phyloP scores from a whole-genome alignment of 1,284 basidiomycete genomes.

The Cutaneotrichosporon spelunceum region DNA sequence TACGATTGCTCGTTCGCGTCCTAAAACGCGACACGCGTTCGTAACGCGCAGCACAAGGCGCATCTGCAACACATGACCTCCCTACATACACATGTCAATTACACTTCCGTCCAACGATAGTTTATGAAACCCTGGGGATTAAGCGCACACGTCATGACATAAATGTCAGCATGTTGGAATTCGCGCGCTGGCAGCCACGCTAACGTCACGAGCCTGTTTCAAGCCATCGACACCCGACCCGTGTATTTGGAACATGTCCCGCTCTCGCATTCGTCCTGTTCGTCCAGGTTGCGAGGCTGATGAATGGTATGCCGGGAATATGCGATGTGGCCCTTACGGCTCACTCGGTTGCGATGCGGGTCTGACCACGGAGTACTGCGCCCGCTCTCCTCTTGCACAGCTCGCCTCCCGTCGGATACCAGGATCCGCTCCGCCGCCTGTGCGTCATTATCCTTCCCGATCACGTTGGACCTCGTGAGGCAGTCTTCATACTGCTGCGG shows the following conservation, averaged over 20 bases:
- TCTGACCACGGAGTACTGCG: too few relatives aligned
- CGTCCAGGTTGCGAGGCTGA: too few relatives aligned
- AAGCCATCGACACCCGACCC: neutral
- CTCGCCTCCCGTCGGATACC: neutral
- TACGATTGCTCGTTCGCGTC: too few relatives aligned
- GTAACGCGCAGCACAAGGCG: too few relatives aligned
- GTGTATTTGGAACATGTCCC: neutral
- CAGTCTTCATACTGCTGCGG: too few relatives aligned
- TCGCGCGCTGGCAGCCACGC: neutral
- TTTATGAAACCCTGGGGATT: neutral
- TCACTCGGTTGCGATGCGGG: too few relatives aligned
- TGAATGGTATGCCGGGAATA: too few relatives aligned
- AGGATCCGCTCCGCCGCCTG: neutral
- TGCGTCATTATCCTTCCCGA: neutral
- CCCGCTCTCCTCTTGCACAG: neutral
- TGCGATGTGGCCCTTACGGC: too few relatives aligned
- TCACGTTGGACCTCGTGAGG: neutral
- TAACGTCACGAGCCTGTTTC: neutral
- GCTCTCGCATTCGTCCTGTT: neutral
- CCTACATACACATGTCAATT: too few relatives aligned
- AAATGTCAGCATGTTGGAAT: neutral
- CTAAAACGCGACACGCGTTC: too few relatives aligned
- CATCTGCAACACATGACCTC: too few relatives aligned
- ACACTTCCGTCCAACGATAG: neutral
- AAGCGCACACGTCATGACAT: too few relatives aligned